phyloP scores from a whole-genome alignment of 495 filamentous ascomycete species.

The Immersiella caudata region DNA sequence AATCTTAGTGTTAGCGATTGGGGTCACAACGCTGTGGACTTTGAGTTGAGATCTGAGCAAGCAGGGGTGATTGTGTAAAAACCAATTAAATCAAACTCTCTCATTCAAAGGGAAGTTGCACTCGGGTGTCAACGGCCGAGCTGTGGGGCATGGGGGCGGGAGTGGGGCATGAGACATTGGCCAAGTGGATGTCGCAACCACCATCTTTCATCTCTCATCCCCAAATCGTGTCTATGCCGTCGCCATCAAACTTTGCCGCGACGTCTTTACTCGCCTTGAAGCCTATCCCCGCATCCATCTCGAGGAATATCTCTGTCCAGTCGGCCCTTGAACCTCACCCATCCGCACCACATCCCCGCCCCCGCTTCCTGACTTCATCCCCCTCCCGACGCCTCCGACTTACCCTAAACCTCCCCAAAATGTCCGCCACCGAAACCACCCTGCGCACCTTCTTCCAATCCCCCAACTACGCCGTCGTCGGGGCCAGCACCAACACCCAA shows the following conservation, averaged over 20 bases:
- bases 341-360: neutral
- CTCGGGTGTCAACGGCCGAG: neutral
- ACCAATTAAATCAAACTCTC: neutral
- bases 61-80: neutral
- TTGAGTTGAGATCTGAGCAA: neutral
- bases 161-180: neutral
- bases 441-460: conserved; percentile 82
- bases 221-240: neutral
- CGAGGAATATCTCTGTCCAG: neutral
- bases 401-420: conserved; percentile 20
- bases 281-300: neutral
- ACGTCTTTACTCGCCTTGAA: neutral
- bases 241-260: neutral
- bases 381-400: neutral
- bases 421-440: conserved; percentile 58
- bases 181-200: neutral
- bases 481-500: conserved; percentile 76
- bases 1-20: neutral
- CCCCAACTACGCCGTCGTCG: conserved; percentile 86
- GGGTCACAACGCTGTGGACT: neutral
- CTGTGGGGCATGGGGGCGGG: neutral
- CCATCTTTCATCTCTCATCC: neutral
- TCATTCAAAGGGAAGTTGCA: neutral
- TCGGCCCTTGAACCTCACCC: neutral
- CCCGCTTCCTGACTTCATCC: conserved; percentile 4